phyloP scores from a whole-genome alignment of 2,329 filamentous ascomycete species.

The Eutypa lata region DNA sequence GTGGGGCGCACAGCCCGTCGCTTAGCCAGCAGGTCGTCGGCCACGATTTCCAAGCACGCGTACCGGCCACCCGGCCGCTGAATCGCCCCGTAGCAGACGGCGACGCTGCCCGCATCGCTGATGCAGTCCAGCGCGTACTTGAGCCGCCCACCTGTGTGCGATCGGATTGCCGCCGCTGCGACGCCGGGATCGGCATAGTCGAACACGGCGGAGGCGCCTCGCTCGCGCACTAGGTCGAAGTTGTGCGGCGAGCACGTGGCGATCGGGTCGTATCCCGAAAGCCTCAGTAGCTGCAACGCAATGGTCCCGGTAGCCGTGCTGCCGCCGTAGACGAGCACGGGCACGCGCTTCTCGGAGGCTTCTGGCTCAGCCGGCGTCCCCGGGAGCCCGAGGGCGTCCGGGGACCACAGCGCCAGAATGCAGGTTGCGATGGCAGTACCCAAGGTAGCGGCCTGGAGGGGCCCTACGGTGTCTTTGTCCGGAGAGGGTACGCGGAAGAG shows the following conservation, averaged over 20 bases:
- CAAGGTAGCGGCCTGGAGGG: neutral
- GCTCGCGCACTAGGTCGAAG: slow-evolving; percentile 22
- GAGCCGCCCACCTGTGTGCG: slow-evolving; percentile 40
- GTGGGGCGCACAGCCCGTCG: too few relatives aligned
- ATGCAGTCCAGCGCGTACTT: slow-evolving; percentile 48
- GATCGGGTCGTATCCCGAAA: slow-evolving; percentile 1
- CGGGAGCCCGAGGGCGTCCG: neutral
- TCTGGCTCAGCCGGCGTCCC: neutral
- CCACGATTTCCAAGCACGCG: slow-evolving; percentile 15
- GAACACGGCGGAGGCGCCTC: slow-evolving; percentile 47
- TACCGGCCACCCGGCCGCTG: slow-evolving; percentile 16
- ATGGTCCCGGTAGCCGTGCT: slow-evolving; percentile 9
- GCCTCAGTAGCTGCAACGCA: slow-evolving; percentile 6
- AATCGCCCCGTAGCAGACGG: slow-evolving; percentile 39
- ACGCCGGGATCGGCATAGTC: slow-evolving; percentile 47
- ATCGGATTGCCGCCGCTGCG: slow-evolving; percentile 42
- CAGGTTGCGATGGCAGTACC: slow-evolving; percentile 1
- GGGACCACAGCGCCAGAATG: slow-evolving; percentile 3
- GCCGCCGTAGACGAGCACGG: slow-evolving; percentile 11
- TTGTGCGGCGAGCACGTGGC: slow-evolving; percentile 5
- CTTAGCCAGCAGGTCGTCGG: too few relatives aligned
- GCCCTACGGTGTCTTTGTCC: too few relatives aligned
- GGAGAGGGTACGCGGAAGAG: neutral
- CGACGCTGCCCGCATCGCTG: slow-evolving; percentile 31
- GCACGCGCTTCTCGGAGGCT: slow-evolving; percentile 16